Evolutionary conservation across 148 eudicot genomes (phyloP).

Genomic region (Rhododendron griersonianum): DNA sequence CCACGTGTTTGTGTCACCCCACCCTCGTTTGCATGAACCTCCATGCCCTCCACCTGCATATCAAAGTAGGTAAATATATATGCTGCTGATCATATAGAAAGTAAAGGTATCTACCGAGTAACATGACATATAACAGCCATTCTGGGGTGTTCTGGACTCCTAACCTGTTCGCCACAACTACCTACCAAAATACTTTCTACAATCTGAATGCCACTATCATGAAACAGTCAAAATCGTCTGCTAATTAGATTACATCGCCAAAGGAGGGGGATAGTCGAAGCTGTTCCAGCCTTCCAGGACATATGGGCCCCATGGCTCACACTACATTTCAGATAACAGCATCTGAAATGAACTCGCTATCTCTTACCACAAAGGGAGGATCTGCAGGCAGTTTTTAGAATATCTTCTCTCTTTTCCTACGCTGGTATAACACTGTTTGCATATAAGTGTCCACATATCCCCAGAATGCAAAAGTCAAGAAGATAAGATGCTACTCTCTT

Average conservation of each 20-base stretch:
- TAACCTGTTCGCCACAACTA: neutral
- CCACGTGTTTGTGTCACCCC: constrained; percentile 87
- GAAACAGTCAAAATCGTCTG: neutral
- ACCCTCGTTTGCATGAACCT: constrained; percentile 93
- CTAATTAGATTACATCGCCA: neutral
- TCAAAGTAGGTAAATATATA: neutral
- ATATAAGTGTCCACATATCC: neutral
- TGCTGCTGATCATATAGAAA: neutral
- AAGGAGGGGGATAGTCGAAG: neutral
- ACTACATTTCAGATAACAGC: neutral
- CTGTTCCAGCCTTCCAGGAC: neutral
- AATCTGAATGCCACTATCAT: neutral
- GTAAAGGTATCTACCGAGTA: neutral
- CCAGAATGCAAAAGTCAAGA: neutral
- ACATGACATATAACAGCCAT: constrained; percentile 4
- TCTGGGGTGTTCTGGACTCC: neutral
- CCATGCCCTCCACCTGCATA: constrained; percentile 78
- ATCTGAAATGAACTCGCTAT: neutral
- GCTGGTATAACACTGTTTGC: neutral
- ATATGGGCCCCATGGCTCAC: neutral
- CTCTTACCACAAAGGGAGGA: neutral
- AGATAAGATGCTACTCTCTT: neutral
- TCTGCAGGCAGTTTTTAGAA: neutral
- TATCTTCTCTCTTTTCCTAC: neutral
- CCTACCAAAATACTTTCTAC: neutral